Conservation (phyloP, 1,284 basidiomycete genomes). For the Sphaerobolus stellatus region DNA sequence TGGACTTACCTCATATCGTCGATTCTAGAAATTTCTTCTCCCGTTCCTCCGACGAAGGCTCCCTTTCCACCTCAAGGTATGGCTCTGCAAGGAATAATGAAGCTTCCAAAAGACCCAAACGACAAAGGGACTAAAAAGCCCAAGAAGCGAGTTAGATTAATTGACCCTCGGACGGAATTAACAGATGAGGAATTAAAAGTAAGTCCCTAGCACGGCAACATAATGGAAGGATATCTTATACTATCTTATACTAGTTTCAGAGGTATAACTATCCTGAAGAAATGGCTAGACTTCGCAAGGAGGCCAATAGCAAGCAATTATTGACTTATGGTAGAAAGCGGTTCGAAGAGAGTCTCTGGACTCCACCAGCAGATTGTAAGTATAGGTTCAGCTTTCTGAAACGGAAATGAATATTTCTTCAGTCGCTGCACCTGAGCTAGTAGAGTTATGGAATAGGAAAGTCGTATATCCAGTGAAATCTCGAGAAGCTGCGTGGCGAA, state of each 20-base stretch:
- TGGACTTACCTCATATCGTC: too few relatives aligned
- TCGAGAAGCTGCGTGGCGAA: slow-evolving; percentile 6
- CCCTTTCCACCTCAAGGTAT: too few relatives aligned
- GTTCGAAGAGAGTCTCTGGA: slow-evolving; percentile 65
- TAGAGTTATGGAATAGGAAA: slow-evolving; percentile 64
- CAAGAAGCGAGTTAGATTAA: slow-evolving; percentile 40
- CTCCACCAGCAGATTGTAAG: slow-evolving; percentile 64
- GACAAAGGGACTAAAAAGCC: slow-evolving; percentile 29
- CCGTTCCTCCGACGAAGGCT: too few relatives aligned
- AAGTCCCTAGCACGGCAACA: slow-evolving; percentile 10
- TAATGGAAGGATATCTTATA: slow-evolving; percentile 10
- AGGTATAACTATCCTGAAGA: slow-evolving; percentile 62
- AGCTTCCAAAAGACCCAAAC: slow-evolving; percentile 25
- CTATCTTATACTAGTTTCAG: slow-evolving; percentile 24
- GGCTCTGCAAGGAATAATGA: too few relatives aligned
- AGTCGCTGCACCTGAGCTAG: slow-evolving; percentile 65
- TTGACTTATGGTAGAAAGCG: slow-evolving; percentile 56
- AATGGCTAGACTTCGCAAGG: slow-evolving; percentile 54
- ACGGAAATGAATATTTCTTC: slow-evolving; percentile 2
- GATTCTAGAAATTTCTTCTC: too few relatives aligned
- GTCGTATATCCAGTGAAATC: slow-evolving; percentile 13
- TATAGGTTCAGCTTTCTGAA: slow-evolving; percentile 9
- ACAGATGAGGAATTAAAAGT: slow-evolving; percentile 78
- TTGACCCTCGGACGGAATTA: slow-evolving; percentile 71
- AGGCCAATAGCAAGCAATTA: slow-evolving; percentile 49